Percentiles rank a stretch among this genome's conserved stretches.
Conservation (phyloP, 2,329 filamentous ascomycete genomes). For the Teratosphaeria viscida region DNA sequence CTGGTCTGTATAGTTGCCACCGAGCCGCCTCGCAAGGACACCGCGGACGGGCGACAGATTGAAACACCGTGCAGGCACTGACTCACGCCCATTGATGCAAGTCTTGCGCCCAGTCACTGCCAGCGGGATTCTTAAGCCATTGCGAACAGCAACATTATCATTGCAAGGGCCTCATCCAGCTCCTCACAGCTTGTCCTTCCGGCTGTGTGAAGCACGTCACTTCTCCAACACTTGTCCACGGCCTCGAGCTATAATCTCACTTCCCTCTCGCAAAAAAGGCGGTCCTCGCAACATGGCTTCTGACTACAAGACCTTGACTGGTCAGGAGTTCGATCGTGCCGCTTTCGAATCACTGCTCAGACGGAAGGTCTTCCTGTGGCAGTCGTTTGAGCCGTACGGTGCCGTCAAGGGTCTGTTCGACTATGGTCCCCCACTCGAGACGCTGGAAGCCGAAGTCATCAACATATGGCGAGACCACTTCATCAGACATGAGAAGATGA, state of each 20-base stretch:
- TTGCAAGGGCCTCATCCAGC: background rate
- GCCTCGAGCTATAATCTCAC: background rate
- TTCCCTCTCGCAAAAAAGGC: background rate
- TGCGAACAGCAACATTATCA: background rate
- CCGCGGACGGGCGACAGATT: background rate
- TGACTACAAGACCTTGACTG: constrained; percentile 67
- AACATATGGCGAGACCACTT: constrained; percentile 91
- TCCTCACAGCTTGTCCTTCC: background rate
- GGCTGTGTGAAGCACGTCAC: background rate
- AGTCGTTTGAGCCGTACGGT: constrained; percentile 83
- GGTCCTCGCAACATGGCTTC: constrained; percentile 13
- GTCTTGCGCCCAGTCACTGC: background rate
- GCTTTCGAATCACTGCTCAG: constrained; percentile 76
- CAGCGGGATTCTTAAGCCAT: background rate
- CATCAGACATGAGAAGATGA: constrained; percentile 86
- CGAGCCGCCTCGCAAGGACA: background rate
- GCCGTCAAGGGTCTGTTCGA: constrained; percentile 58
- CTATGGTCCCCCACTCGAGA: constrained; percentile 81
- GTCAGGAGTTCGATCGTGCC: constrained; percentile 76
- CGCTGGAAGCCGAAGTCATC: constrained; percentile 77
- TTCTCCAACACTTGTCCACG: background rate
- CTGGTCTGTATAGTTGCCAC: background rate
- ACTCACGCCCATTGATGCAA: background rate
- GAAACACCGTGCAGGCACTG: background rate
- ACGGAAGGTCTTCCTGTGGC: constrained; percentile 87